Evolutionary conservation across 2,329 filamentous ascomycete species (phyloP).

Genomic region (Aspergillus brunneoviolaceus): DNA sequence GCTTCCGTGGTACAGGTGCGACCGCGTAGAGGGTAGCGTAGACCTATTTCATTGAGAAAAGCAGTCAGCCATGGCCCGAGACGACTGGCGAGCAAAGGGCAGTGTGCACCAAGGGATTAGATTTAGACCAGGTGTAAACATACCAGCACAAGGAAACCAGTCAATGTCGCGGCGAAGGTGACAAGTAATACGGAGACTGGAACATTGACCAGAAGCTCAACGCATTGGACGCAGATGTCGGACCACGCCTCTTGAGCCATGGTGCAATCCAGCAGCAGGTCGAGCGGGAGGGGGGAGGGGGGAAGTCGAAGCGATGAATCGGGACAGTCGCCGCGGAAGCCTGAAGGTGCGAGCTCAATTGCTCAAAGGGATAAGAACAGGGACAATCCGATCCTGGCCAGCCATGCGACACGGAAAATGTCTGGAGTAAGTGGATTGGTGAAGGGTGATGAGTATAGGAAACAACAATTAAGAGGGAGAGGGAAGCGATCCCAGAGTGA

Average conservation of each 20-base stretch:
- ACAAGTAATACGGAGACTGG: constrained; percentile 31
- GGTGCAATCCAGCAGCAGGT: constrained; percentile 6
- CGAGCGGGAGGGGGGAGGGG: background rate
- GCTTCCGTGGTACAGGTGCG: constrained; percentile 75
- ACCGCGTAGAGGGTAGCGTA: constrained; percentile 70
- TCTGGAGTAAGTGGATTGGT: background rate
- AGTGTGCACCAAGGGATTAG: background rate
- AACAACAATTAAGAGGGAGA: constrained; percentile 12
- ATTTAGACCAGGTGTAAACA: constrained; percentile 16
- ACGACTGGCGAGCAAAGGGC: background rate
- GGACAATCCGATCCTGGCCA: constrained; percentile 23
- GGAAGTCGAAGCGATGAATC: constrained; percentile 6
- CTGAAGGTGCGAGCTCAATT: constrained; percentile 16
- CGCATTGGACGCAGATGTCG: constrained; percentile 34
- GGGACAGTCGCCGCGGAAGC: background rate
- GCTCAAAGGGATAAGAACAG: constrained; percentile 19
- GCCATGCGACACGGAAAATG: constrained; percentile 25
- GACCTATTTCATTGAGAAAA: constrained; percentile 45
- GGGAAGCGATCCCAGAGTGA: constrained; percentile 1
- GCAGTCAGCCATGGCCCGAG: background rate
- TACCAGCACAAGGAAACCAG: constrained; percentile 37
- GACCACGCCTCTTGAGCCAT: constrained; percentile 32
- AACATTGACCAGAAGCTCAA: constrained; percentile 27
- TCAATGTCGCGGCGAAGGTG: constrained; percentile 28
- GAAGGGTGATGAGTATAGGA: background rate